Base-by-base conservation (phyloP, 164 flowering plant genomes). In the Malania oleifera region DNA sequence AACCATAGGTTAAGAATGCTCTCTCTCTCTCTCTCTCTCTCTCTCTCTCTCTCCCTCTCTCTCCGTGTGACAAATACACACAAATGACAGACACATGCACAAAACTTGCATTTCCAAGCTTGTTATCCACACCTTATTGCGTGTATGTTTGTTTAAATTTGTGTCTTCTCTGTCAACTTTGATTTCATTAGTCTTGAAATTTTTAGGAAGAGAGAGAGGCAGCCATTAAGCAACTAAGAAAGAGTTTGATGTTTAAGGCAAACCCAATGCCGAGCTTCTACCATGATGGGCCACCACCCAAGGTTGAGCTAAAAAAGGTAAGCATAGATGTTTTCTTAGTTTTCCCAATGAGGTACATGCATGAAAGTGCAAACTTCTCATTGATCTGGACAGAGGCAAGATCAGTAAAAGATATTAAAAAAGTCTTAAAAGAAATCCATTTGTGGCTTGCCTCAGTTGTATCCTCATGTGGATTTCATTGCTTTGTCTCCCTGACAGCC, bases 251-350 rank as follows among this genome's bases (percentile, higher is more conserved):
- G 37, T 77, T 77, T 52, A 77, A 77, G 63, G 82, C 82, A 51
- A 77, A 17, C 49, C 82, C 79, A 13, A 69, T 77, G 79, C 82
- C 82, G 52, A 75, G 72, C 60, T 77, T 77, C 52, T 77, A 77
- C 67, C 72, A 69, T 52, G 79, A 72, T 22, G 75, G 72, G 10
- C 76, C 76, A 19, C 76, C 71, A 39, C 76, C 78, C 22, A 77
- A 77, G 70, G 63, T 26, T 55, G 78, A 77, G 59, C 70, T 77
- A 23, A 77, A 67, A 51, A 77, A 74, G 81, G 81, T 77, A 20
- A 20, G 50, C 13, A 3, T 20, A 20, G 25, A 20, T 46, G n/a
- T n/a, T n/a, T n/a, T n/a, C n/a, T n/a, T n/a, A n/a, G n/a, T n/a
- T n/a, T n/a, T n/a, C n/a, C n/a, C n/a, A n/a, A n/a, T n/a, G n/a